These are phyloP conservation scores for Beauveria caledonica DNA, from an alignment of 2,329 filamentous ascomycete species.

Conservation along the genomic window DNA sequence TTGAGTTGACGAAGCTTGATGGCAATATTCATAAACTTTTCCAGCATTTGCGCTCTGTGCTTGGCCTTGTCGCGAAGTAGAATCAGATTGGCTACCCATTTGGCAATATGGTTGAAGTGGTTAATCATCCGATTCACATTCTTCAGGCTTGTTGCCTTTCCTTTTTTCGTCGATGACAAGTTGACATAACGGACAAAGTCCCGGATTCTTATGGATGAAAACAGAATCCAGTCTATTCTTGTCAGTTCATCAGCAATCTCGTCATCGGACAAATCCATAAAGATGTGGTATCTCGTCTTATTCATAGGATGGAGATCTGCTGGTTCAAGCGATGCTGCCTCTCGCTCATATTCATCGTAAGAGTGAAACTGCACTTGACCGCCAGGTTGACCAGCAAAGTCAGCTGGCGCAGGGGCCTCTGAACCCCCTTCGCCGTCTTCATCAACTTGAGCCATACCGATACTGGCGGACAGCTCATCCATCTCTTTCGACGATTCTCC, in stretches of 20 bases:
- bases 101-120: constrained; percentile 81
- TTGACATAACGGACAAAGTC: constrained; percentile 90
- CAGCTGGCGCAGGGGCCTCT: constrained; percentile 29
- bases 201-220: constrained; percentile 84
- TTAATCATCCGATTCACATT: constrained; percentile 93
- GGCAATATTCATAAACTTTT: constrained; percentile 93
- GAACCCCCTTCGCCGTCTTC: constrained; percentile 35
- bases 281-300: constrained; percentile 81
- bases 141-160: constrained; percentile 66
- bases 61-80: constrained; percentile 92
- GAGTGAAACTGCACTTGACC: constrained; percentile 52
- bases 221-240: constrained; percentile 96
- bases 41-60: constrained; percentile 80
- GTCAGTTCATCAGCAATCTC: constrained; percentile 87
- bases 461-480: constrained; percentile 30
- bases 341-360: constrained; percentile 72
- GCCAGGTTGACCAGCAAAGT: constrained; percentile 30
- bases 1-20: constrained; percentile 80
- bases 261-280: constrained; percentile 81
- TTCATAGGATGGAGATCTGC: constrained; percentile 61
- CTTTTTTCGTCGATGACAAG: constrained; percentile 60
- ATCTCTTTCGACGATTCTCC: constrained; percentile 32
- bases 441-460: constrained; percentile 42
- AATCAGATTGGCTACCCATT: constrained; percentile 76
- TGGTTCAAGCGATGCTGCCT: constrained; percentile 65